These are phyloP conservation scores for Panellus pusillus DNA, from an alignment of 768 basidiomycete species.

Conservation along the genomic window DNA sequence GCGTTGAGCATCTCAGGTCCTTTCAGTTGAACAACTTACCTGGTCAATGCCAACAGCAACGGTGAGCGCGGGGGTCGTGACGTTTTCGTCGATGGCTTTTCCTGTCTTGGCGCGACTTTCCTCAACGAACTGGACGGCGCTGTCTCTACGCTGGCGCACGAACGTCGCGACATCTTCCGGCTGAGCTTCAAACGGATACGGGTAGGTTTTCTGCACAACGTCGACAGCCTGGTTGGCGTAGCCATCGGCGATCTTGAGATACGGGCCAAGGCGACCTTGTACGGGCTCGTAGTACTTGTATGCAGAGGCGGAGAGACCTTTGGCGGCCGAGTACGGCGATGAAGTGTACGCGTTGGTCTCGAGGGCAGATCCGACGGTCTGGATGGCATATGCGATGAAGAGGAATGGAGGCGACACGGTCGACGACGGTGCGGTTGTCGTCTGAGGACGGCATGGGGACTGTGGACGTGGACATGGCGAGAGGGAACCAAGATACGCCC, in stretches of 20 bases:
- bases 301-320: constrained; percentile 56
- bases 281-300: constrained; percentile 66
- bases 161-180: constrained; percentile 69
- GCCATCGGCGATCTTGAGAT: constrained; percentile 64
- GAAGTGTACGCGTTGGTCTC: constrained; percentile 60
- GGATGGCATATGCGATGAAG: constrained; percentile 63
- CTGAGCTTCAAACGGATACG: constrained; percentile 72
- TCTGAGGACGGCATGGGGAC: constrained; percentile 22
- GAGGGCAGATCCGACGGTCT: constrained; percentile 59
- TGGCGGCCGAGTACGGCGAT: constrained; percentile 65
- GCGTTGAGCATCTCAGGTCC: no score
- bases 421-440: constrained; percentile 62
- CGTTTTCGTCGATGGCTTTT: constrained; percentile 65
- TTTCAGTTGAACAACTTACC: constrained; percentile 34
- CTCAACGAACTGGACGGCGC: constrained; percentile 46
- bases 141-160: constrained; percentile 57
- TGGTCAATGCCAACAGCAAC: constrained; percentile 73
- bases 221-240: constrained; percentile 69
- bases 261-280: constrained; percentile 62
- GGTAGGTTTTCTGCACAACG: constrained; percentile 69
- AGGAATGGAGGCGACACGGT: constrained; percentile 74
- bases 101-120: constrained; percentile 40
- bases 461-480: constrained; percentile 15
- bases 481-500: constrained; percentile 2
- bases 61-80: constrained; percentile 61